Percentiles rank a stretch among this genome's conserved stretches.
Conservation (phyloP, 2,329 filamentous ascomycete genomes). For the Trichoderma polysporum region DNA sequence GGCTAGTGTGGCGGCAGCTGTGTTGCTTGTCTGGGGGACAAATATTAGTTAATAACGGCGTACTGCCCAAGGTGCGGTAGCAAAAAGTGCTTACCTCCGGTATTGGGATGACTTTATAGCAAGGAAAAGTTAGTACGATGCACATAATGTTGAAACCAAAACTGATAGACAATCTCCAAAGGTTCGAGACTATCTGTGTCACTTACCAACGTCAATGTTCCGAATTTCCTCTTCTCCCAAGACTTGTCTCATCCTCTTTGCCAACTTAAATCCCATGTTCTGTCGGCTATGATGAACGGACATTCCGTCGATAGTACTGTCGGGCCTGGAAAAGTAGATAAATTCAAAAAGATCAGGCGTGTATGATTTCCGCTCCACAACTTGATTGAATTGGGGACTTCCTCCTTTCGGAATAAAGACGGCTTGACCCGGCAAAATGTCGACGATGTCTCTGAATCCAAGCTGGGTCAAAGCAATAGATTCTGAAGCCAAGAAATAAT, state of each 20-base stretch:
- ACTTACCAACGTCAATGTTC: slow-evolving; percentile 66
- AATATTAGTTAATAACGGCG: not conserved
- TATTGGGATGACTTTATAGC: slow-evolving; percentile 70
- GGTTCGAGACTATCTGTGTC: too few relatives aligned
- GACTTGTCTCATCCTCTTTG: slow-evolving; percentile 65
- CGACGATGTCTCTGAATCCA: slow-evolving; percentile 71
- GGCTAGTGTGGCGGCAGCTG: slow-evolving; percentile 75
- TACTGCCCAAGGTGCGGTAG: not conserved
- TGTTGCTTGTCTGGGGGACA: slow-evolving; percentile 69
- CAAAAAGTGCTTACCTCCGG: slow-evolving; percentile 36
- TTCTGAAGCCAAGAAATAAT: slow-evolving; percentile 92
- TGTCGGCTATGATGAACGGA: slow-evolving; percentile 80
- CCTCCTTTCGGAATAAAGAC: slow-evolving; percentile 81
- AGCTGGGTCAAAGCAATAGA: slow-evolving; percentile 80
- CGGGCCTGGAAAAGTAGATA: slow-evolving; percentile 83
- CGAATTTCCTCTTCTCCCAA: slow-evolving; percentile 68
- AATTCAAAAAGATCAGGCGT: slow-evolving; percentile 80
- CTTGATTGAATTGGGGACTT: slow-evolving; percentile 71
- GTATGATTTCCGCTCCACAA: slow-evolving; percentile 67
- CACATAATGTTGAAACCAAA: slow-evolving; percentile 16
- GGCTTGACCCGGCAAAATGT: slow-evolving; percentile 80
- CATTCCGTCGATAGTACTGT: slow-evolving; percentile 82
- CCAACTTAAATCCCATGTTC: slow-evolving; percentile 82
- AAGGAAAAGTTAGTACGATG: not conserved
- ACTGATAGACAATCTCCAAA: not conserved